Evolutionary conservation across 2,329 filamentous ascomycete genomes (phyloP), one percentile per base, ranked within the genome.

Genomic region (Periconia macrospinosa): DNA sequence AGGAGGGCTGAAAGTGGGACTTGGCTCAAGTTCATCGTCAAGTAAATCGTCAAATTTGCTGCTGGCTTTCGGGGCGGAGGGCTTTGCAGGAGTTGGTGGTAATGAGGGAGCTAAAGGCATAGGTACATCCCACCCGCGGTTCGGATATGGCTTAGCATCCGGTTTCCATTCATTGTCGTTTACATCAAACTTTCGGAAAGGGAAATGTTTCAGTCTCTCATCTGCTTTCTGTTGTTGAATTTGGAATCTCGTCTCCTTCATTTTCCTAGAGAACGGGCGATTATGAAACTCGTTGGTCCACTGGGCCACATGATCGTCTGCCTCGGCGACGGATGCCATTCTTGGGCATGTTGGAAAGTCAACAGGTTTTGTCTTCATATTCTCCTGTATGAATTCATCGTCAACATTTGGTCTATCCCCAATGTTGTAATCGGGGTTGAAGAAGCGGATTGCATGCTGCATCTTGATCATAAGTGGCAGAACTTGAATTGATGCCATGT

Each of bases 391-490:
- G 23, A 27, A 46, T 15, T 46, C 44, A 6, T 19, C 20, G 2
- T 23, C 9, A 27, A 41, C 13, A 2, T 30, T 19, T 2, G 41
- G 17, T 17, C 45, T 42, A 8, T 56, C 41, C 9, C 13, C 47
- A 14, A 58, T 45, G 1, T 41, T 23, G 44, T 58, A 61, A 6
- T 35, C 10, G 11, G 46, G 49, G 10, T 46, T 30, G 18, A 59
- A 6, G 18, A 60, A 53, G 44, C 49, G 44, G 19, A 62, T 60
- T 2, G 57, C 53, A 7, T 17, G 13, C 40, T 59, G 27, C 6
- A 60, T 43, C 35, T 60, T 60, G 47, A 60, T 52, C 52, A 57
- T 56, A 13, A 50, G 41, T 2, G 54, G 53, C 6, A 60, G 46
- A 1, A 55, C 53, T 35, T 60, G 52, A 9, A 41, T 47, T 17